These are phyloP conservation scores for Tolypocladium cylindrosporum DNA, from an alignment of 2,329 filamentous ascomycete species.

Conservation along the genomic window DNA sequence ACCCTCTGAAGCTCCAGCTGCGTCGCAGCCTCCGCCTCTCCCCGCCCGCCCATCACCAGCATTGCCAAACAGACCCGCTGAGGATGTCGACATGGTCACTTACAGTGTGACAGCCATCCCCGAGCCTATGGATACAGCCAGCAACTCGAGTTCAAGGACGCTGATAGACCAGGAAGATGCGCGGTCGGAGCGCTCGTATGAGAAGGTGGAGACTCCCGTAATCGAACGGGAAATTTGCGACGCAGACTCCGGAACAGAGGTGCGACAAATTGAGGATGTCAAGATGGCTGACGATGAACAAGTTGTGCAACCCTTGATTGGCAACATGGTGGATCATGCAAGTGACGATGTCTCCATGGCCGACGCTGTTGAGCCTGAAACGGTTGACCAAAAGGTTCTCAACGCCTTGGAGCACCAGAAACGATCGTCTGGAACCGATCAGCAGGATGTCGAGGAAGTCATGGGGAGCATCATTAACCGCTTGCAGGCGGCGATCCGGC, in stretches of 20 bases:
- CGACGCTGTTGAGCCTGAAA: constrained; percentile 20
- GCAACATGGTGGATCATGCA: not conserved
- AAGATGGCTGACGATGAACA: constrained; percentile 1
- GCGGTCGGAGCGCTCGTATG: constrained; percentile 22
- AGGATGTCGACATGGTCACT: constrained; percentile 25
- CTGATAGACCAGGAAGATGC: constrained; percentile 35
- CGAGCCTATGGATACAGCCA: constrained; percentile 27
- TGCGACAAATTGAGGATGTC: not conserved
- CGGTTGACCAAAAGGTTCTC: constrained; percentile 35
- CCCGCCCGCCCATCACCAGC: constrained; percentile 36
- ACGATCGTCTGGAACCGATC: constrained; percentile 46
- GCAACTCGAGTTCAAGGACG: constrained; percentile 41
- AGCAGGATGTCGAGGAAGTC: constrained; percentile 94
- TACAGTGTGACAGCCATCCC: constrained; percentile 18
- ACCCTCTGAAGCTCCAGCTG: constrained; percentile 11
- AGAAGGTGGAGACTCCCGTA: constrained; percentile 18
- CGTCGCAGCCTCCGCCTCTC: constrained; percentile 33
- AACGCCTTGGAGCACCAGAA: constrained; percentile 35
- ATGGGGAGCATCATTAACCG: constrained; percentile 88
- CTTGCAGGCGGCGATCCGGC: constrained; percentile 76
- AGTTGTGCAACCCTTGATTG: not conserved
- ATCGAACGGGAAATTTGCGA: constrained; percentile 12
- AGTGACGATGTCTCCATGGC: constrained; percentile 17
- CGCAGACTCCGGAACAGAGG: constrained; percentile 5
- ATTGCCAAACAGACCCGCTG: constrained; percentile 17